A percentile compares a stretch with the other conserved stretches of the same genome.
These are phyloP conservation scores for Daldinia decipiens DNA, from an alignment of 495 filamentous ascomycete species.

Conservation along the genomic window DNA sequence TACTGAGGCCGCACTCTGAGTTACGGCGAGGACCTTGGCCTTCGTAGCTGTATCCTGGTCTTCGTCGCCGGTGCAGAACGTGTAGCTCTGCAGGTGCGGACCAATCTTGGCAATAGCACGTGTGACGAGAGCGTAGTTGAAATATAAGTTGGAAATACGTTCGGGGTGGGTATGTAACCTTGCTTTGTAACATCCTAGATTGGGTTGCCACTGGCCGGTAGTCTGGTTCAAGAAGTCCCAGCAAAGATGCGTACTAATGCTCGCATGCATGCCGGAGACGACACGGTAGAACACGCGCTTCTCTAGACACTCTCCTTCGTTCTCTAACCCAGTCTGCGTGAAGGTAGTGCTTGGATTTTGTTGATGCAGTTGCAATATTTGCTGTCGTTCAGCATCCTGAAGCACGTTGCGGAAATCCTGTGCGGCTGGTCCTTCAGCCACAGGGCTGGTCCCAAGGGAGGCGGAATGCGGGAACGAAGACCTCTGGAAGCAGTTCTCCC, in stretches of 20 bases:
- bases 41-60: conserved; percentile 82
- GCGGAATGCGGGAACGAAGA: conserved; percentile 64
- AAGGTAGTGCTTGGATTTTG: conserved; percentile 61
- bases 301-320: conserved; percentile 93
- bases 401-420: conserved; percentile 86
- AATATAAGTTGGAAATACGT: conserved; percentile 95
- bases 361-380: conserved; percentile 63
- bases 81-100: conserved; percentile 81
- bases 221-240: conserved; percentile 96
- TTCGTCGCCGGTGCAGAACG: conserved; percentile 89
- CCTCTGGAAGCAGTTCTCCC: conserved; percentile 95
- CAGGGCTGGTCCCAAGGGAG: conserved; percentile 51
- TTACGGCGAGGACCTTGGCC: conserved; percentile 77
- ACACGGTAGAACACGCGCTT: conserved; percentile 97
- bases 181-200: conserved; percentile 86
- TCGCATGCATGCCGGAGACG: conserved; percentile 96
- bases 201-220: conserved; percentile 93
- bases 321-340: conserved; percentile 66
- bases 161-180: conserved; percentile 87
- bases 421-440: conserved; percentile 70
- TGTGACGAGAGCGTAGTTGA: conserved; percentile 94
- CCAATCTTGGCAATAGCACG: conserved; percentile 93
- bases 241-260: conserved; percentile 95
- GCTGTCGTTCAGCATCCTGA: conserved; percentile 73
- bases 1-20: conserved; percentile 70